Percentiles rank a stretch among this genome's conserved stretches.
phyloP scores from a whole-genome alignment of 768 basidiomycete genomes.

The Pleurotus citrinopileatus region DNA sequence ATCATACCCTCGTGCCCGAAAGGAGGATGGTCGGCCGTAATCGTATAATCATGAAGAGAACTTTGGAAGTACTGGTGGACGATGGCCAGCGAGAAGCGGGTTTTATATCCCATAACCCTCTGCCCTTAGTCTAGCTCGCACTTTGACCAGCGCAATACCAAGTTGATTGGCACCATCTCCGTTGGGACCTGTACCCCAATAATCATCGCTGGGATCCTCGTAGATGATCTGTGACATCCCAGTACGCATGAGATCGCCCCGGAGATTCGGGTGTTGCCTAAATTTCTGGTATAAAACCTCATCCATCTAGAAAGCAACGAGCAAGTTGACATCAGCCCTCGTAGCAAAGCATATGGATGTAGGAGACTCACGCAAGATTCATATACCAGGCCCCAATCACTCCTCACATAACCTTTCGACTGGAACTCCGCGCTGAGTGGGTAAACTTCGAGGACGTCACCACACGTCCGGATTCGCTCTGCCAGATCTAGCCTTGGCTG shows the following conservation, averaged over 20 bases:
- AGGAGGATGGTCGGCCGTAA: too few species aligned
- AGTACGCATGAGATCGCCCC: constrained; percentile 52
- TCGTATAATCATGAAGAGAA: neutral
- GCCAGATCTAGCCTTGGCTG: constrained; percentile 45
- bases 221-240: constrained; percentile 50
- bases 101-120: constrained; percentile 17
- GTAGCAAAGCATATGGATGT: neutral
- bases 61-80: neutral
- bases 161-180: constrained; percentile 57
- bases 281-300: constrained; percentile 69
- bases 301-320: constrained; percentile 53
- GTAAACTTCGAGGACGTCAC: constrained; percentile 34
- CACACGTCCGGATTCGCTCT: constrained; percentile 49
- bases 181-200: constrained; percentile 60
- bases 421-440: constrained; percentile 27
- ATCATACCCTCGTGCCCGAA: too few species aligned
- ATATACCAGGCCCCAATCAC: constrained; percentile 57
- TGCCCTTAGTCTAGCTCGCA: constrained; percentile 44
- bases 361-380: neutral
- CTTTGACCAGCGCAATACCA: constrained; percentile 53
- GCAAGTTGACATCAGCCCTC: neutral
- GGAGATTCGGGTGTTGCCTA: constrained; percentile 62
- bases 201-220: constrained; percentile 50
- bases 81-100: neutral
- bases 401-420: constrained; percentile 30